These are phyloP conservation scores for Physcomitrellopsis africana DNA, from an alignment of 225 moss, liverwort and hornwort species.

Conservation along the genomic window DNA sequence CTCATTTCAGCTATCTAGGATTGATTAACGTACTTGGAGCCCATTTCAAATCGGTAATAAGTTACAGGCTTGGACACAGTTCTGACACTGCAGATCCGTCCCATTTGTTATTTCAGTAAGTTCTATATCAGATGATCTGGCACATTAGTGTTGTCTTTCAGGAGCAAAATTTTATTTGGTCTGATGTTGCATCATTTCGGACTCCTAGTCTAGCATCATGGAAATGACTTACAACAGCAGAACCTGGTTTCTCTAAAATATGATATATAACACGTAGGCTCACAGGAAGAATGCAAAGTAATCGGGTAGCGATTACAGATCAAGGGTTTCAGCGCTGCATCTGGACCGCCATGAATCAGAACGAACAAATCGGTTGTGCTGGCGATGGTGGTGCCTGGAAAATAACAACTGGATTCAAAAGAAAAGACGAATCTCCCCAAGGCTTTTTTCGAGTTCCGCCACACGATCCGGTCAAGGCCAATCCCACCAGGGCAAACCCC, in stretches of 20 bases:
- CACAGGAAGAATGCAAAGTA: not conserved
- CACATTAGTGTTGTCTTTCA: slow-evolving; percentile 9
- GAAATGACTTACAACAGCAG: slow-evolving; percentile 85
- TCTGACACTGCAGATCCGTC: not conserved
- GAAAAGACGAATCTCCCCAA: not conserved
- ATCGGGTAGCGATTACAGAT: not conserved
- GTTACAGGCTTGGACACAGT: slow-evolving; percentile 18
- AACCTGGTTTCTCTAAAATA: slow-evolving; percentile 26
- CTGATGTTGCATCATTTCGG: slow-evolving; percentile 84
- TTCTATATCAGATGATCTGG: slow-evolving; percentile 22
- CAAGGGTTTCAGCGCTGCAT: not conserved
- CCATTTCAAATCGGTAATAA: slow-evolving; percentile 22
- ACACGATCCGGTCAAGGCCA: slow-evolving; percentile 28
- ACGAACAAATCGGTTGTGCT: not conserved
- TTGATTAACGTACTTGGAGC: slow-evolving; percentile 6
- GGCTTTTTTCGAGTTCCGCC: no score
- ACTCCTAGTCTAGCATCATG: slow-evolving; percentile 57
- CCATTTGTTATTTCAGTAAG: slow-evolving; percentile 22
- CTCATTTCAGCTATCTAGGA: not conserved
- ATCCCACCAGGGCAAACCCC: slow-evolving; percentile 41
- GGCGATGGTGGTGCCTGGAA: not conserved
- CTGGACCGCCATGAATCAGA: not conserved
- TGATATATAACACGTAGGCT: not conserved
- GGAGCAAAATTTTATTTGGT: slow-evolving; percentile 27
- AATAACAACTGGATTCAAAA: slow-evolving; percentile 16